These are phyloP conservation scores for Sclerotinia trifoliorum DNA, from an alignment of 2,329 filamentous ascomycete genomes.

Conservation along the genomic window DNA sequence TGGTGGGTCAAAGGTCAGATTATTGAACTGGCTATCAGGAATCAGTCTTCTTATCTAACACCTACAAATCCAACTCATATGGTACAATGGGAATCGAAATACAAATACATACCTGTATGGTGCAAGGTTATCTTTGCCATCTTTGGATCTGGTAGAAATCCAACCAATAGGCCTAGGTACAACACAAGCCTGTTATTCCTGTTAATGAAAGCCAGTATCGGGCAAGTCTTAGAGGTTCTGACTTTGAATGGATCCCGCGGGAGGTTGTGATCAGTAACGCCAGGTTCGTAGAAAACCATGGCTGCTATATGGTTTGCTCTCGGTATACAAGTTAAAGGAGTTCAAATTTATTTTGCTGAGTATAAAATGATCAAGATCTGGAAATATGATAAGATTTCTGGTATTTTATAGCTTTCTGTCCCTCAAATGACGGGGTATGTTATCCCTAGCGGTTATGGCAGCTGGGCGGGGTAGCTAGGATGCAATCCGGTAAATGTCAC, in stretches of 20 bases:
- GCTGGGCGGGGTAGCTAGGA: background rate
- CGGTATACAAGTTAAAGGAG: background rate
- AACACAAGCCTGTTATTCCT: constrained; percentile 50
- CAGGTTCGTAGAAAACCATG: constrained; percentile 16
- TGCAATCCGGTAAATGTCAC: background rate
- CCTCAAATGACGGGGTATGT: background rate
- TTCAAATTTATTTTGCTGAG: background rate
- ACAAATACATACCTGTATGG: constrained; percentile 45
- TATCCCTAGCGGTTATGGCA: background rate
- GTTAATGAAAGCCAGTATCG: background rate
- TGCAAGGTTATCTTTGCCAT: constrained; percentile 54
- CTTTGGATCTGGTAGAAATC: constrained; percentile 55
- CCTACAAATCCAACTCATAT: background rate
- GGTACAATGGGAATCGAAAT: background rate
- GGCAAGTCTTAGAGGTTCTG: background rate
- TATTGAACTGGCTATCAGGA: constrained; percentile 54
- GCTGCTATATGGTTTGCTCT: background rate
- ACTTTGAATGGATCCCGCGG: constrained; percentile 26
- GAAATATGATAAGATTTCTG: background rate
- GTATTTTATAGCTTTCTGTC: background rate
- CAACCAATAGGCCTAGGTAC: constrained; percentile 62
- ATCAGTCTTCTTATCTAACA: background rate
- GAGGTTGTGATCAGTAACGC: constrained; percentile 20
- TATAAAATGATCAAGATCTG: background rate
- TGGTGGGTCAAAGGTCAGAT: constrained; percentile 61